phyloP scores from a whole-genome alignment of 495 filamentous ascomycete genomes.

The Trichocladium antarcticum region DNA sequence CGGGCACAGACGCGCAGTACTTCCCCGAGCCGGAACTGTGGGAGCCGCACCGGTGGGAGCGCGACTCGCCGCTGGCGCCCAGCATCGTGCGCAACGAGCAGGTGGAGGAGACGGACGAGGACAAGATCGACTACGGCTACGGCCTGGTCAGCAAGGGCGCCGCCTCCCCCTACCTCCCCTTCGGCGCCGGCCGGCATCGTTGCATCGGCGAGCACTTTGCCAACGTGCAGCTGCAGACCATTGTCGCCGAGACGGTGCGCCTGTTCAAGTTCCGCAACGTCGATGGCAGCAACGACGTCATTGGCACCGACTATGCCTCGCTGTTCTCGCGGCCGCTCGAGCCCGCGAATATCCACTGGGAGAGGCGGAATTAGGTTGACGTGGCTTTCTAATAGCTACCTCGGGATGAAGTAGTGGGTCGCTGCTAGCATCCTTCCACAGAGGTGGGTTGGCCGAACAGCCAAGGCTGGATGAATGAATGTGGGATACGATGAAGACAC shows the following conservation, averaged over 20 bases:
- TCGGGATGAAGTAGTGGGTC: neutral
- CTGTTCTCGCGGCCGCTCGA: slow-evolving; percentile 51
- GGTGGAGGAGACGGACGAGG: slow-evolving; percentile 52
- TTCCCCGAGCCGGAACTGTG: slow-evolving; percentile 73
- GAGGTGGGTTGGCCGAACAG: too few relatives aligned
- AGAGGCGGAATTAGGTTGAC: slow-evolving; percentile 36
- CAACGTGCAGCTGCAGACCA: slow-evolving; percentile 79
- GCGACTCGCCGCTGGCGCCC: slow-evolving; percentile 34
- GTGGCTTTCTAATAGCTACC: too few relatives aligned
- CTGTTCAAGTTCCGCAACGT: slow-evolving; percentile 63
- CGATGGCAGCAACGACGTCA: slow-evolving; percentile 54
- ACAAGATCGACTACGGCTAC: slow-evolving; percentile 85
- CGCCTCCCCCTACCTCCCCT: slow-evolving; percentile 79
- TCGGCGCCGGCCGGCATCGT: slow-evolving; percentile 84
- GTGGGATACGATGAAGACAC: neutral
- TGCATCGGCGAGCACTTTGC: slow-evolving; percentile 98
- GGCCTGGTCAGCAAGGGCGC: slow-evolving; percentile 85
- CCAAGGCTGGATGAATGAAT: too few relatives aligned
- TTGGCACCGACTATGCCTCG: slow-evolving; percentile 77
- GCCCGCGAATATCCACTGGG: slow-evolving; percentile 56
- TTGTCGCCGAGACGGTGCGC: slow-evolving; percentile 68
- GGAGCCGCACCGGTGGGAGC: slow-evolving; percentile 85
- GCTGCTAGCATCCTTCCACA: too few relatives aligned
- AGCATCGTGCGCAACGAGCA: slow-evolving; percentile 38
- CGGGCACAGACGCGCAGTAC: slow-evolving; percentile 53